Percentiles rank a stretch among this genome's conserved stretches.
phyloP scores from a whole-genome alignment of 2,329 filamentous ascomycete genomes.

The Trichoderma asperellum region DNA sequence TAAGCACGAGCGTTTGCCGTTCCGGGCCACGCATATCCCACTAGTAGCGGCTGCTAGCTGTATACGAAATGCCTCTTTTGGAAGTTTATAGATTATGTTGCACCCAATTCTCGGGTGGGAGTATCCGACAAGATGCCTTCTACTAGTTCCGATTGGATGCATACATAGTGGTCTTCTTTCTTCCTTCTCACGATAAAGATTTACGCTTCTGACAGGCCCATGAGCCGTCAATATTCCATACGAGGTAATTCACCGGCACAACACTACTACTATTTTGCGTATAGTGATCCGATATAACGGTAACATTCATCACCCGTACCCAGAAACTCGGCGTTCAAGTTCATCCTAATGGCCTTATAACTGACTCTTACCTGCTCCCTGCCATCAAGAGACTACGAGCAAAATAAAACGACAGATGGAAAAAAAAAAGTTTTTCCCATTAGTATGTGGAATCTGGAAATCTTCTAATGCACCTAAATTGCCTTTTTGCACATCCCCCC shows the following conservation, averaged over 20 bases:
- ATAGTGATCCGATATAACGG: neutral
- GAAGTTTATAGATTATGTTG: neutral
- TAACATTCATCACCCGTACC: neutral
- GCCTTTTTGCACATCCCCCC: neutral
- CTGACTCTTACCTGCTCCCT: neutral
- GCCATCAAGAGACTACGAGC: neutral
- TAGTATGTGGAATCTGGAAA: neutral
- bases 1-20: neutral
- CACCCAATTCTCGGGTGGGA: neutral
- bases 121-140: slow-evolving; percentile 7
- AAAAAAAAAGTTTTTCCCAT: neutral
- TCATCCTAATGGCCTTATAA: neutral
- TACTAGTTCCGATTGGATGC: neutral
- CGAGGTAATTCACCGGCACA: neutral
- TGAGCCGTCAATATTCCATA: neutral
- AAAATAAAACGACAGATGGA: neutral
- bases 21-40: neutral
- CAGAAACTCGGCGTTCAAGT: neutral
- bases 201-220: neutral
- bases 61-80: slow-evolving; percentile 19
- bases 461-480: neutral
- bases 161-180: neutral
- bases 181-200: neutral
- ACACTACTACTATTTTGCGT: no score
- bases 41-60: neutral